Evolutionary conservation across 768 basidiomycete species (phyloP), one percentile per base, ranked within the genome.

Genomic region (Termitomyces titanicus): DNA sequence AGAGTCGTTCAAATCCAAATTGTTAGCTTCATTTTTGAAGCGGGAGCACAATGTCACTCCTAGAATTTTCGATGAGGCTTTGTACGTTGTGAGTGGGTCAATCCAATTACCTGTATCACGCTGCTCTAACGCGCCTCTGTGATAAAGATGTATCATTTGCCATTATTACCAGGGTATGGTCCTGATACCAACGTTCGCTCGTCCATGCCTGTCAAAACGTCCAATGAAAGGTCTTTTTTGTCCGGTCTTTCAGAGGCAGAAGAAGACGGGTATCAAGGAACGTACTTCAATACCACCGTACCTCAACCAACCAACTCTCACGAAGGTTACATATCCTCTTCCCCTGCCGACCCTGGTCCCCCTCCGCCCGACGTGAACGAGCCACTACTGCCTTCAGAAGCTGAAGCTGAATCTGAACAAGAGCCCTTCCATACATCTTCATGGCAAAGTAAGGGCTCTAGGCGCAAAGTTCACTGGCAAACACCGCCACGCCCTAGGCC

Each of bases 31-130:
- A 2, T 96, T 94, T 65, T 66, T 97, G 66, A 96, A 95, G 70
- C 77, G 95, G 49, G 95, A 98, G 66, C 95, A 98, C 67, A 96
- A 94, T 52, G 94, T 95, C 11, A 78, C 73, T 10, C 92, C 86
- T 1, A 78, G 95, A 56, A 80, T 92, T 0, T 98, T 92, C 61
- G 95, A 97, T 67, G 95, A 98, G 71, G 94, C 94, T 0, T 71
- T 96, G 57, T 97, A 97, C 74, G 89, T 86, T 54, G 94, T 95
- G 58, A 73, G 91, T 79, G 17, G 24, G 6, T 3, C 22, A n/a
- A 10, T 13, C 11, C 6, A 15, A 27, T 24, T 45, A 25, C 40
- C 60, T 15, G 25, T 18, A 15, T 45, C 22, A 22, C 24, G 6
- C 11, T 49, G 7, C 6, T 38, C 35, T 27, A 4, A 49, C n/a